Conservation (phyloP, 768 basidiomycete species). For the Tylopilus plumbeoviolaceoides region DNA sequence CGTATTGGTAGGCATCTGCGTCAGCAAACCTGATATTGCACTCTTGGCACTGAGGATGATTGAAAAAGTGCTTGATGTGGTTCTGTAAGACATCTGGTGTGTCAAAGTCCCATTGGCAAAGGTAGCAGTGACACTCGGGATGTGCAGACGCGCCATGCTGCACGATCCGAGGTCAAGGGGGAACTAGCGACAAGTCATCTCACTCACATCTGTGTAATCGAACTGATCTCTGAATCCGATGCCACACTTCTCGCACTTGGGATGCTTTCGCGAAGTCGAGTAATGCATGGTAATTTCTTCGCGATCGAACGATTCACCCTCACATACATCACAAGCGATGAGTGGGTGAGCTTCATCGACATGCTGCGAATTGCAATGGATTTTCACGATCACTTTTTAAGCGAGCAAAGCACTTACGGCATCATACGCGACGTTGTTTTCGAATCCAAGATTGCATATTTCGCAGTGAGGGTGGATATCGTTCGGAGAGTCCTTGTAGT, state of each 20-base stretch:
- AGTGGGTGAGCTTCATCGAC: slow-evolving; percentile 32
- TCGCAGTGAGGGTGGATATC: slow-evolving; percentile 36
- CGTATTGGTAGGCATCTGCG: slow-evolving; percentile 34
- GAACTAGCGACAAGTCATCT: not conserved
- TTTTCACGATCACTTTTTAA: not conserved
- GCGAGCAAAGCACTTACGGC: slow-evolving; percentile 23
- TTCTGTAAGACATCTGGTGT: slow-evolving; percentile 32
- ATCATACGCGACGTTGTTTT: slow-evolving; percentile 26
- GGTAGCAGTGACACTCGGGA: slow-evolving; percentile 31
- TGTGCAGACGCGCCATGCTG: slow-evolving; percentile 31
- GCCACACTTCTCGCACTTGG: slow-evolving; percentile 24
- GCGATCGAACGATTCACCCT: slow-evolving; percentile 19
- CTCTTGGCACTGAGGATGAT: slow-evolving; percentile 42
- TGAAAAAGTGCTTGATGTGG: slow-evolving; percentile 40
- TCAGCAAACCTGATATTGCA: slow-evolving; percentile 43
- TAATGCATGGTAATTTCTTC: slow-evolving; percentile 26
- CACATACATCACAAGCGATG: slow-evolving; percentile 31
- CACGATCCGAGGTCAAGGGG: slow-evolving; percentile 10
- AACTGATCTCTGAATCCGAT: slow-evolving; percentile 26
- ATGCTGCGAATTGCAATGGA: slow-evolving; percentile 32
- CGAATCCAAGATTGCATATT: slow-evolving; percentile 33
- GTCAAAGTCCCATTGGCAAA: slow-evolving; percentile 40
- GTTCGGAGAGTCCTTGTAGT: slow-evolving; percentile 36
- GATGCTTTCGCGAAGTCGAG: slow-evolving; percentile 24
- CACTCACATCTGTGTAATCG: slow-evolving; percentile 27